Conservation (phyloP, 2,329 filamentous ascomycete species). For the Neocucurbitaria cava region DNA sequence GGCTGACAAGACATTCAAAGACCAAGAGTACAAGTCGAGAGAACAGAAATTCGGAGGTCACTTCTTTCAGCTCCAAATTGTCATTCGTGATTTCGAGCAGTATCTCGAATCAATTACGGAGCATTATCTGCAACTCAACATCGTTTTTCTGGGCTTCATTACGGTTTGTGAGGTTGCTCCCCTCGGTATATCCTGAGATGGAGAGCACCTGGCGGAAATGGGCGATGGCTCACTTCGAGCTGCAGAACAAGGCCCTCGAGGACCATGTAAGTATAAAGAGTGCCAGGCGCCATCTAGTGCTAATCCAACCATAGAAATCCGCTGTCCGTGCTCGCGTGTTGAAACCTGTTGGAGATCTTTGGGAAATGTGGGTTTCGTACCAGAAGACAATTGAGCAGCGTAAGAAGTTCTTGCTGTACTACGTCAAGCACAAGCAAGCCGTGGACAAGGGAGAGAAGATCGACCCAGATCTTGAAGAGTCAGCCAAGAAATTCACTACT, state of each 20-base stretch:
- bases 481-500: constrained; percentile 87
- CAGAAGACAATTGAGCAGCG: constrained; percentile 93
- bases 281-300: constrained; percentile 5
- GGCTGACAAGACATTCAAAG: constrained; percentile 70
- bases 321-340: constrained; percentile 83
- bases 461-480: constrained; percentile 83
- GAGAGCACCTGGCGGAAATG: constrained; percentile 96
- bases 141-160: constrained; percentile 82
- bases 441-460: constrained; percentile 83
- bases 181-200: constrained; percentile 73
- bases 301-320: constrained; percentile 53
- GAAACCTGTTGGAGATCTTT: constrained; percentile 79
- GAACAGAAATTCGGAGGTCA: constrained; percentile 91
- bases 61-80: constrained; percentile 89
- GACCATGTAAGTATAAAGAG: constrained; percentile 71
- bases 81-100: constrained; percentile 90
- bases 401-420: constrained; percentile 89
- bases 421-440: constrained; percentile 79
- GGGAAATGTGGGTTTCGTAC: constrained; percentile 82
- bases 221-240: constrained; percentile 83
- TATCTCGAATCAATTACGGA: constrained; percentile 82
- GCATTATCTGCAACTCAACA: constrained; percentile 82
- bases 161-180: constrained; percentile 74
- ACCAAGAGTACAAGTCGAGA: constrained; percentile 79
- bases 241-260: constrained; percentile 81